Percentiles rank a stretch among this genome's conserved stretches.
Evolutionary conservation across 2,329 filamentous ascomycete genomes (phyloP).

Genomic region (Cladosporium colombiae): DNA sequence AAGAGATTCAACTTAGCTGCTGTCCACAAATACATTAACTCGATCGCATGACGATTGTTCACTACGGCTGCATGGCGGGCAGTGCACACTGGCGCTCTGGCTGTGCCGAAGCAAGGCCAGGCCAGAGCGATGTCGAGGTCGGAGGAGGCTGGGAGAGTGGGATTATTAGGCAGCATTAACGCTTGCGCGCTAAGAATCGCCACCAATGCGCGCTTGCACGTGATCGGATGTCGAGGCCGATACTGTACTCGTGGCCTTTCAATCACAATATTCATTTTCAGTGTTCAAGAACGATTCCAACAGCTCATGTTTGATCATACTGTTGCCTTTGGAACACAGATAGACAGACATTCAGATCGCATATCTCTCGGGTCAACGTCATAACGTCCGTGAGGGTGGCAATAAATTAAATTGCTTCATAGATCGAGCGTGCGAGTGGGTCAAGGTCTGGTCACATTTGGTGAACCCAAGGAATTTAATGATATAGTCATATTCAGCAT

Average conservation of each 20-base stretch:
- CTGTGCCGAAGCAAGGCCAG: slow-evolving; percentile 21
- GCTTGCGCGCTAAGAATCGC: slow-evolving; percentile 7
- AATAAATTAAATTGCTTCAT: neutral
- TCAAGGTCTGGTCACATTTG: neutral
- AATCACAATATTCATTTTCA: neutral
- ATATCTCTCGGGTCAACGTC: neutral
- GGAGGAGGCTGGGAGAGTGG: slow-evolving; percentile 16
- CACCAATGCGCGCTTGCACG: slow-evolving; percentile 2
- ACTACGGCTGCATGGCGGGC: slow-evolving; percentile 15
- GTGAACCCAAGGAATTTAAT: neutral
- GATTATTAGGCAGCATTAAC: slow-evolving; percentile 2
- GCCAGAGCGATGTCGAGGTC: slow-evolving; percentile 17
- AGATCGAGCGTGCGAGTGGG: neutral
- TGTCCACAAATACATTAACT: slow-evolving; percentile 1
- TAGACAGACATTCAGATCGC: neutral
- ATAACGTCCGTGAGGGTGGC: neutral
- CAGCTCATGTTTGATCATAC: neutral
- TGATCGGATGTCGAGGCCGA: neutral
- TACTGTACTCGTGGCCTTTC: neutral
- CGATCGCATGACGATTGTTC: slow-evolving; percentile 2
- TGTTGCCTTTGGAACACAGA: neutral
- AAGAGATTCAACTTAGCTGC: slow-evolving; percentile 4
- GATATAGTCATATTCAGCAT: slow-evolving; percentile 13
- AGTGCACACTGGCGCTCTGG: slow-evolving; percentile 14
- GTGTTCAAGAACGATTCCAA: neutral